Evolutionary conservation across 2,329 filamentous ascomycete genomes (phyloP), one percentile per base, ranked within the genome.

Genomic region (Verticillium tricorpus): DNA sequence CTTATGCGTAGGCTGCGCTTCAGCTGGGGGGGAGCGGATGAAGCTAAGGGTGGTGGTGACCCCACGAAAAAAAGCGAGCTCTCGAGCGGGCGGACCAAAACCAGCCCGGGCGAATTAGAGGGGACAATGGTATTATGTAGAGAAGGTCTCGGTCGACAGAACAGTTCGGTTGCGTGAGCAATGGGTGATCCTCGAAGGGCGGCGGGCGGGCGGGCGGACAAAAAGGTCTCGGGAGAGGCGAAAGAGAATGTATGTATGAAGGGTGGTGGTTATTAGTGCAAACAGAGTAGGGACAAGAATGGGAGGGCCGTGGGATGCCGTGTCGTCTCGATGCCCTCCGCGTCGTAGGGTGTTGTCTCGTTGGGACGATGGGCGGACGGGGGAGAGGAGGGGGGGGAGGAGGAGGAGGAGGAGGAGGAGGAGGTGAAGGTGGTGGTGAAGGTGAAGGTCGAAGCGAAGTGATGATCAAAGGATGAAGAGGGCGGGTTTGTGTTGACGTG

Each of bases 61-160:
- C 22, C 52, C 22, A 28, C 22, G 52, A 5, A 25, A 25, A n/a
- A 55, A 28, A 32, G 12, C 1, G 11, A 55, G 14, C 54, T 32
- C 54, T 9, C 6, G 31, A 56, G 2, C n/a, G 34, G 34, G 28
- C 28, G 28, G 28, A 28, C 28, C 28, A 6, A 28, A 5, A 28
- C 28, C 28, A 28, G 28, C 28, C 28, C 25, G 25, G 25, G 32
- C 8, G 54, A 28, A 6, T 14, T 8, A 32, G 7, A 32, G 7
- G 54, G 25, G 6, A 56, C 54, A 56, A 56, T 56, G 54, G 14
- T 56, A 56, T 56, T 56, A 56, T 56, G 28, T 55, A 55, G 52
- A 19, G 22, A 28, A 28, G 6, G 22, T 17, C 15, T 3, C 14
- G n/a, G n/a, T 32, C n/a, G 17, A n/a, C 50, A 5, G 19, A 5